These are phyloP conservation scores for Pythium phragmitis DNA, from an alignment of 352 stramenopile species.

Conservation along the genomic window DNA sequence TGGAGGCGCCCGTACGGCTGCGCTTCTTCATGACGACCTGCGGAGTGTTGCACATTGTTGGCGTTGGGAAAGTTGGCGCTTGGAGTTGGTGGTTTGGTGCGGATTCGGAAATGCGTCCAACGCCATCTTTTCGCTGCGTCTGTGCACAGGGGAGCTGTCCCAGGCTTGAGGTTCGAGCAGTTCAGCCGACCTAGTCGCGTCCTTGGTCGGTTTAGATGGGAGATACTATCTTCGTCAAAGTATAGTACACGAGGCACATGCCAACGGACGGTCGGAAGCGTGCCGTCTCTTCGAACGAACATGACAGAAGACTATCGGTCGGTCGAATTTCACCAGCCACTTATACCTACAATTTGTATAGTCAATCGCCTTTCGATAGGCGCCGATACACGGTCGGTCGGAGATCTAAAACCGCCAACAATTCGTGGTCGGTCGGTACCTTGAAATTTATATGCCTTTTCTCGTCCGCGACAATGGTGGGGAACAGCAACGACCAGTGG, in stretches of 20 bases:
- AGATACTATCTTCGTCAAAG: slow-evolving; percentile 1
- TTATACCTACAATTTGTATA: slow-evolving; percentile 11
- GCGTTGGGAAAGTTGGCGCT: neutral
- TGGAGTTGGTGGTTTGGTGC: neutral
- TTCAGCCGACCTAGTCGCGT: neutral
- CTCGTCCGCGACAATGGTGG: neutral
- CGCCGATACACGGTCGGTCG: slow-evolving; percentile 13
- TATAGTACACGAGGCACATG: neutral
- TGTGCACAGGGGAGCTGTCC: too few species aligned
- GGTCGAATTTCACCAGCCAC: slow-evolving; percentile 10
- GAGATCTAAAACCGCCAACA: neutral
- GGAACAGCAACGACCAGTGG: slow-evolving; percentile 9
- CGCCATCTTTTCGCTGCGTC: too few species aligned
- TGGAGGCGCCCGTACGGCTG: slow-evolving; percentile 1
- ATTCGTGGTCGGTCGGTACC: slow-evolving; percentile 18
- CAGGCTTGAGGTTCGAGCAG: neutral
- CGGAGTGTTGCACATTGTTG: slow-evolving; percentile 14
- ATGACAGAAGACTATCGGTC: slow-evolving; percentile 26
- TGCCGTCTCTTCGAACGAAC: slow-evolving; percentile 22
- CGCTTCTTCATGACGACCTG: slow-evolving; percentile 21
- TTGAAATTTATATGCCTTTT: slow-evolving; percentile 5
- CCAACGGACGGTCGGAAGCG: slow-evolving; percentile 10
- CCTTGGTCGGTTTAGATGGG: neutral
- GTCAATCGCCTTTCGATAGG: neutral
- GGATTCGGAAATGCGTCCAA: neutral